phyloP scores from a whole-genome alignment of 1,284 basidiomycete species.

The Apiotrichum gamsii region DNA sequence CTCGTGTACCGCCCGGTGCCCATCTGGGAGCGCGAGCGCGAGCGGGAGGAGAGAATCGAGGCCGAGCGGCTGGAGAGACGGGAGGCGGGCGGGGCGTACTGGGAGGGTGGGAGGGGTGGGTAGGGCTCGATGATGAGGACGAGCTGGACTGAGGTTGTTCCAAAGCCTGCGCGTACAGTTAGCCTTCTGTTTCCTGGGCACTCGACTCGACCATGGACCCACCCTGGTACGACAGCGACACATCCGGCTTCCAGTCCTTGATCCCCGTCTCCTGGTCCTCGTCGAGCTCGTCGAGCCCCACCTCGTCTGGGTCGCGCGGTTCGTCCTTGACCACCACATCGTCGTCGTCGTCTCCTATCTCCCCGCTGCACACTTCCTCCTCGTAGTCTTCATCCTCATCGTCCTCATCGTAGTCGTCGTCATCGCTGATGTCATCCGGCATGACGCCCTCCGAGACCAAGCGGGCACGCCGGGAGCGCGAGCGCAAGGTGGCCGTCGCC shows the following conservation, averaged over 20 bases:
- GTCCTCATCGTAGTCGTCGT: no score
- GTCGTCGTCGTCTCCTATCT: constrained; percentile 15
- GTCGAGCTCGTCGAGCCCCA: neutral
- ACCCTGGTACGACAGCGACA: constrained; percentile 39
- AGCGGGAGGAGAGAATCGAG: constrained; percentile 29
- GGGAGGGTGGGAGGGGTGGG: constrained; percentile 34
- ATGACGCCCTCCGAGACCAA: no score
- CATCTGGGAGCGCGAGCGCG: constrained; percentile 23
- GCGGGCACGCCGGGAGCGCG: constrained; percentile 12
- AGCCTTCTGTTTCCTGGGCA: no score
- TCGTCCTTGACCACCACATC: constrained; percentile 23
- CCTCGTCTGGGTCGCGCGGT: constrained; percentile 9
- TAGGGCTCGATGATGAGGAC: constrained; percentile 45
- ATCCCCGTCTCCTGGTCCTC: constrained; percentile 29
- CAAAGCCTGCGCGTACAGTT: constrained; percentile 30
- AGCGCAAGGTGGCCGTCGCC: constrained; percentile 4
- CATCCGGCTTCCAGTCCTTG: constrained; percentile 45
- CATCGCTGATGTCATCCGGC: no score
- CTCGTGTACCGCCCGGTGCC: constrained; percentile 26
- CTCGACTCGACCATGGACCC: no score
- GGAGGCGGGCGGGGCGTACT: constrained; percentile 42
- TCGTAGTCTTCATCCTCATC: constrained; percentile 14
- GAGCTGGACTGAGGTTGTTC: constrained; percentile 41
- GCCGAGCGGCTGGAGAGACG: constrained; percentile 38
- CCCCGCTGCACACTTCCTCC: constrained; percentile 9